A percentile compares a stretch with the other conserved stretches of the same genome.
Conservation (phyloP, 176 grass and related monocot genomes). For the Microstegium vimineum region DNA sequence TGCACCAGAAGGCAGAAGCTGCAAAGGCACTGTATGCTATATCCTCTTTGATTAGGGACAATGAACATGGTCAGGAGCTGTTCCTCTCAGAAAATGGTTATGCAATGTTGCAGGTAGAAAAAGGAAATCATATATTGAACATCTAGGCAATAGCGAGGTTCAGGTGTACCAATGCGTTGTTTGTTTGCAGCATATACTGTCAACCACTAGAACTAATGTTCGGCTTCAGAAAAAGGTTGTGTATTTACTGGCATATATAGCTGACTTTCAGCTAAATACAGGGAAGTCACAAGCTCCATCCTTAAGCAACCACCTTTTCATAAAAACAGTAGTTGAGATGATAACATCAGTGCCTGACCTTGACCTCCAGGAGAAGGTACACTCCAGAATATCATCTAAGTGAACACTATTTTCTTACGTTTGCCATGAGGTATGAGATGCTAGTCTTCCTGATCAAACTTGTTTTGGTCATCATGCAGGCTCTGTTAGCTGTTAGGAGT, state of each 20-base stretch:
- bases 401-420: neutral
- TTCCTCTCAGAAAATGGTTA: constrained; percentile 44
- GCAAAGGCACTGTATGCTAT: constrained; percentile 56
- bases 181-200: constrained; percentile 49
- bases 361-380: constrained; percentile 77
- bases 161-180: neutral
- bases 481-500: constrained; percentile 46
- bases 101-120: constrained; percentile 57
- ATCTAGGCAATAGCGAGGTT: neutral
- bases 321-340: constrained; percentile 55
- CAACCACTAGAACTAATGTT: constrained; percentile 29
- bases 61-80: constrained; percentile 52
- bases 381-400: neutral
- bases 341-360: constrained; percentile 40
- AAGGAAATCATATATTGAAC: neutral
- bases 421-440: neutral
- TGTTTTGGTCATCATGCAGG: constrained; percentile 34
- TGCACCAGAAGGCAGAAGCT: constrained; percentile 62
- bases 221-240: constrained; percentile 51
- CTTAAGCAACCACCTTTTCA: constrained; percentile 23
- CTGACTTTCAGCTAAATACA: constrained; percentile 43
- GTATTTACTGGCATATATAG: constrained; percentile 49
- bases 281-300: constrained; percentile 13
- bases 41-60: constrained; percentile 60
- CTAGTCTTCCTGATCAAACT: neutral